These are phyloP conservation scores for Arabidopsis lyrata DNA, from an alignment of 441 rosid species.

Conservation along the genomic window DNA sequence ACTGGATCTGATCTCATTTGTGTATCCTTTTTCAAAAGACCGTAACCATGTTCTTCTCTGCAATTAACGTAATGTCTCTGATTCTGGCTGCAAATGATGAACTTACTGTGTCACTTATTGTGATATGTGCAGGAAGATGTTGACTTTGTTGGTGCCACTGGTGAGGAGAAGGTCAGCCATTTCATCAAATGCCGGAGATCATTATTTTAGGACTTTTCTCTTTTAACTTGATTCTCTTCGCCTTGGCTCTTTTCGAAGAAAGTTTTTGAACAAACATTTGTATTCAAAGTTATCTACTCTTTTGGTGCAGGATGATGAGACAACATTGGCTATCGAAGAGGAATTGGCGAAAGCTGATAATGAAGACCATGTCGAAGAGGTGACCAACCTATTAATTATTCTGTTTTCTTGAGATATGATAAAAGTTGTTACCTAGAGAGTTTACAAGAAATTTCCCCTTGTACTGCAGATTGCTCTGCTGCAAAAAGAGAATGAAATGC, in stretches of 20 bases:
- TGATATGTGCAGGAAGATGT: conserved; percentile 87
- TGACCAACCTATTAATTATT: conserved; percentile 44
- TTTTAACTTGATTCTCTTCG: conserved; percentile 17
- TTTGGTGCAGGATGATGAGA: conserved; percentile 87
- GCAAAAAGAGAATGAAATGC: conserved; percentile 91
- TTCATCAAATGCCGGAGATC: conserved; percentile 37
- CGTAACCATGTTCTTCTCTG: conserved; percentile 21
- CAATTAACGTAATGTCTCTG: conserved; percentile 23
- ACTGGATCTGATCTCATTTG: conserved; percentile 10
- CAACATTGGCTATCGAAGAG: conserved; percentile 91
- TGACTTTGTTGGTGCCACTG: conserved; percentile 76
- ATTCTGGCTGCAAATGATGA: conserved; percentile 30
- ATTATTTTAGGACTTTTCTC: conserved; percentile 20
- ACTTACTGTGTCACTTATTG: conserved; percentile 36
- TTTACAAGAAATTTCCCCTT: conserved; percentile 30
- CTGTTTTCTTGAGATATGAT: conserved; percentile 27
- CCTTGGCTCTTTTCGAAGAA: conserved; percentile 19
- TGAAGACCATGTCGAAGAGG: conserved; percentile 79
- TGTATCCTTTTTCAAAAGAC: conserved; percentile 18
- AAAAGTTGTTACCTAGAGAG: conserved; percentile 28
- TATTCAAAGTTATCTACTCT: conserved; percentile 30
- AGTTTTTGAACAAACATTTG: conserved; percentile 16
- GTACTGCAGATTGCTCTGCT: conserved; percentile 77
- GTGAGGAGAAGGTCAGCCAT: conserved; percentile 78
- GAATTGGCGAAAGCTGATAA: conserved; percentile 82